These are phyloP conservation scores for Casuarina cunninghamiana DNA, from an alignment of 306 rosid genomes.

Conservation along the genomic window DNA sequence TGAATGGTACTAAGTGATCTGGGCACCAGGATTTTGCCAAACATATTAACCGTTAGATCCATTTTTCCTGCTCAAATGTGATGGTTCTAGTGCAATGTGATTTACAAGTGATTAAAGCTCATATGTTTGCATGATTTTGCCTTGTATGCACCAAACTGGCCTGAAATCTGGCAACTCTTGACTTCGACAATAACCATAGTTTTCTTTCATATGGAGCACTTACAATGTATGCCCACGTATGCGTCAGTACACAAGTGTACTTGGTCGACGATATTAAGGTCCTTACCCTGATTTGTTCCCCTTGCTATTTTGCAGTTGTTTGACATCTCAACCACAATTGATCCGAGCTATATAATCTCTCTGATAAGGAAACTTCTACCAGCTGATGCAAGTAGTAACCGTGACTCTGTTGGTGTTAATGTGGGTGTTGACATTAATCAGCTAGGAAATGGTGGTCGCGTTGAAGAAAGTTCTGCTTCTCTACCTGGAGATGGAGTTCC, in stretches of 20 bases:
- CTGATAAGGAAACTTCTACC: constrained; percentile 87
- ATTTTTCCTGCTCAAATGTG: background rate
- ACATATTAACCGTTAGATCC: background rate
- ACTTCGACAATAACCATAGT: background rate
- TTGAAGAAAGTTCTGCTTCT: constrained; percentile 34
- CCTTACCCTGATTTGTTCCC: background rate
- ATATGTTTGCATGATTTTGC: background rate
- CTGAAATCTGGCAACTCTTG: background rate
- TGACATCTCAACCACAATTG: constrained; percentile 86
- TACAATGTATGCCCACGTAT: background rate
- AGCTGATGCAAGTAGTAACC: constrained; percentile 21
- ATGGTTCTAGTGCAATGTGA: background rate
- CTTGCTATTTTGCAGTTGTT: constrained; percentile 58
- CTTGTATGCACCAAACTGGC: background rate
- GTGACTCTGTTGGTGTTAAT: constrained; percentile 19
- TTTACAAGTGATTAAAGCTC: background rate
- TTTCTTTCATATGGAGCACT: background rate
- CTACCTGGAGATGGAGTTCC: constrained; percentile 11
- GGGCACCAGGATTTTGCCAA: background rate
- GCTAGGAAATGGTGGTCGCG: constrained; percentile 11
- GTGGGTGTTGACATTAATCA: constrained; percentile 22
- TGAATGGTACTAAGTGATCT: background rate
- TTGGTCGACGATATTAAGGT: background rate
- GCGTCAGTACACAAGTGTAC: background rate
- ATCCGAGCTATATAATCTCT: constrained; percentile 87